Percentiles rank a stretch among this genome's conserved stretches.
These are phyloP conservation scores for Nepenthes alata DNA, from an alignment of 179 eudicot species.

Conservation along the genomic window DNA sequence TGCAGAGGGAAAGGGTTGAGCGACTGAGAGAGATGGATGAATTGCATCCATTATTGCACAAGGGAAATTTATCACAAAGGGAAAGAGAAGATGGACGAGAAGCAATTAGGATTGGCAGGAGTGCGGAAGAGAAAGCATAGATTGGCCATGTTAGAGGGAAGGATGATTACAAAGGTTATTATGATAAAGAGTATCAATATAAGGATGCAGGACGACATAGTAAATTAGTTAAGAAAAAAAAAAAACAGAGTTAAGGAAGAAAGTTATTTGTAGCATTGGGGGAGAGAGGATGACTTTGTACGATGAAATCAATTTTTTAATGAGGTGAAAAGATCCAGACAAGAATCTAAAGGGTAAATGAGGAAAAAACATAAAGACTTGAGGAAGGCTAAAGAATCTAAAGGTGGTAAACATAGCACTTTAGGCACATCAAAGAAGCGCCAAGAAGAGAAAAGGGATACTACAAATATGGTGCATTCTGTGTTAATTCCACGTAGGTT, in stretches of 20 bases:
- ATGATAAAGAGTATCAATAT: conserved; percentile 35
- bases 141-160: conserved; percentile 44
- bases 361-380: conserved; percentile 47
- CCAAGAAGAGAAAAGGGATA: conserved; percentile 41
- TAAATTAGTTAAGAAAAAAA: conserved; percentile 54
- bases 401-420: conserved; percentile 16
- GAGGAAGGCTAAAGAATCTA: conserved; percentile 53
- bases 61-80: conserved; percentile 45
- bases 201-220: conserved; percentile 43
- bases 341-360: conserved; percentile 42
- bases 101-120: conserved; percentile 31
- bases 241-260: conserved; percentile 60
- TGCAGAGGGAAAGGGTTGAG: conserved; percentile 64
- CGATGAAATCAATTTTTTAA: conserved; percentile 34
- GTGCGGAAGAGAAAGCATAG: conserved; percentile 53
- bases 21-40: conserved; percentile 72
- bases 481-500: conserved; percentile 7
- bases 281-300: conserved; percentile 41
- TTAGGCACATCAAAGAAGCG: conserved; percentile 31
- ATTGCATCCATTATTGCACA: conserved; percentile 42
- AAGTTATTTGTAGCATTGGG: conserved; percentile 36
- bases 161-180: conserved; percentile 52
- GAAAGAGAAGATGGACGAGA: conserved; percentile 61
- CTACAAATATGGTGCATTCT: conserved; percentile 68
- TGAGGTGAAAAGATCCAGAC: conserved; percentile 70